Evolutionary conservation across 2,329 filamentous ascomycete species (phyloP), one percentile per base, ranked within the genome.

Genomic region (Colletotrichum gloeosporioides): DNA sequence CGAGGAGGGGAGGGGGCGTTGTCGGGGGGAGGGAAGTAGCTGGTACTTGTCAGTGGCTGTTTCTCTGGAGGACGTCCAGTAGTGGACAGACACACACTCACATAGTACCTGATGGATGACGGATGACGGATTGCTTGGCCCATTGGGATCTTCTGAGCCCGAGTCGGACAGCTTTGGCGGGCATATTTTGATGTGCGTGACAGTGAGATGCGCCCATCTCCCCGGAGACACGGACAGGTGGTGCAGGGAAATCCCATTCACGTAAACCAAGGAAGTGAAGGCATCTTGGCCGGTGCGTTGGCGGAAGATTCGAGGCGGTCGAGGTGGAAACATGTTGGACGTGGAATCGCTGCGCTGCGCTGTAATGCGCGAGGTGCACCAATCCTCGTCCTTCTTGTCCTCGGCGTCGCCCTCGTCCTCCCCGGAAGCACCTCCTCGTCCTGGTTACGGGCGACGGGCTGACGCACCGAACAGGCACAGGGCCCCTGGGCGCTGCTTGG

Each of bases 321-420:
- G 65, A 59, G 68, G 69, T 67, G 69, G 63, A 57, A 68, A 59
- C 69, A 57, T 29, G 55, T 22, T 73, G 69, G 69, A 73, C 73
- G 73, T 57, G 69, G 73, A 44, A 73, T 64, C 73, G 69, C 39
- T 75, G 73, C 55, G 62, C 62, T 73, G 73, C 73, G 29, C 25
- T 64, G 63, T 32, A 75, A 75, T 73, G 69, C 73, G 36, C 55
- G n/a, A 59, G 55, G 16, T 59, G 61, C 31, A 53, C 44, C 44
- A 53, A 53, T 53, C 44, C 44, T 53, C 44, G 39, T 44, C 39
- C 53, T 8, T n/a, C 53, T 22, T 27, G 57, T 71, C 61, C 39
- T 44, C 39, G 39, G 7, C 36, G 15, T 39, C 36, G 36, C n/a
- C 53, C n/a, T 57, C 53, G 25, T 59, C 55, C 55, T 59, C 25